These are phyloP conservation scores for Kluyveromyces aestuarii DNA, from an alignment of 805 yeast genomes.

Conservation along the genomic window DNA sequence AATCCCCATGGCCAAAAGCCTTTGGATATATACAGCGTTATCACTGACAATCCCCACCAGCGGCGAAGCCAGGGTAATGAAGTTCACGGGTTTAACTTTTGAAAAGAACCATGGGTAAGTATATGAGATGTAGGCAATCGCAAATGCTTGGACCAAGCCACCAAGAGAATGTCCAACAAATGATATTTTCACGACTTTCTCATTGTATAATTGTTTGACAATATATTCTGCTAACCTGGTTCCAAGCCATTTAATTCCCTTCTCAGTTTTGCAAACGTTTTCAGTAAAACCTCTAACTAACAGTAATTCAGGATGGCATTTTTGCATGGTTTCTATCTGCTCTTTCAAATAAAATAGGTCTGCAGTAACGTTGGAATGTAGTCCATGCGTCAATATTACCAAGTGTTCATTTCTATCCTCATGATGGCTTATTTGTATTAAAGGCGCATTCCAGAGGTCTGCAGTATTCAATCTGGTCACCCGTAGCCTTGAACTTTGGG, in stretches of 20 bases:
- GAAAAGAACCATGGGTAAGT: conserved; percentile 65
- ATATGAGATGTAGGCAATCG: conserved; percentile 59
- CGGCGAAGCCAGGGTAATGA: conserved; percentile 68
- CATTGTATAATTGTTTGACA: conserved; percentile 37
- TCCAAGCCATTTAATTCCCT: conserved; percentile 70
- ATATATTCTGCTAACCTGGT: conserved; percentile 60
- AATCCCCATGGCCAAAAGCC: conserved; percentile 61
- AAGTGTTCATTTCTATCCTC: conserved; percentile 44
- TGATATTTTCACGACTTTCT: conserved; percentile 45
- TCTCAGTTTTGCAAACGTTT: conserved; percentile 69
- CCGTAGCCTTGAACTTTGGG: conserved; percentile 28
- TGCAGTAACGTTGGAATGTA: conserved; percentile 67
- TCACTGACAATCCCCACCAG: conserved; percentile 68
- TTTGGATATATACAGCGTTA: conserved; percentile 64
- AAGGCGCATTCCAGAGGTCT: conserved; percentile 66
- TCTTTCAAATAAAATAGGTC: conserved; percentile 72
- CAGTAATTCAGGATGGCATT: conserved; percentile 33
- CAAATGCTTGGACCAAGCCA: conserved; percentile 68
- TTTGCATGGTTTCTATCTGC: conserved; percentile 41
- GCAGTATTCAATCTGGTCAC: conserved; percentile 47
- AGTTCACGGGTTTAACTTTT: conserved; percentile 52
- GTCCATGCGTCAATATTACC: conserved; percentile 66
- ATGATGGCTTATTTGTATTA: conserved; percentile 10
- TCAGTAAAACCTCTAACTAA: conserved; percentile 62
- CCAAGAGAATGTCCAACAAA: conserved; percentile 77